Evolutionary conservation across 306 rosid genomes (phyloP).

Genomic region (Pterocarpus santalinus): DNA sequence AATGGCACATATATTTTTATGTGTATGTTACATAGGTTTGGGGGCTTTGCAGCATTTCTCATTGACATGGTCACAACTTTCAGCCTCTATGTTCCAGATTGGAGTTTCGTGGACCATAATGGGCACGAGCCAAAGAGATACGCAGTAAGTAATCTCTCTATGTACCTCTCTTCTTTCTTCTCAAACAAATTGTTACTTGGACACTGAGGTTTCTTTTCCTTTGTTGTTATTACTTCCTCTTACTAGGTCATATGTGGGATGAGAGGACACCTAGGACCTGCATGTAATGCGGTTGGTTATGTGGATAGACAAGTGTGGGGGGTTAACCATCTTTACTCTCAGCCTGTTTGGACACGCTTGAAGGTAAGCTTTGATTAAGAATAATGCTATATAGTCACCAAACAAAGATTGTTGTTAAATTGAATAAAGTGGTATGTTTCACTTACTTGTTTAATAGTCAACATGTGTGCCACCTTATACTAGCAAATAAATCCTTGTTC

Average conservation of each 20-base stretch:
- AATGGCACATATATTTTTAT: neutral
- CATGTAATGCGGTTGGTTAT: conserved; percentile 79
- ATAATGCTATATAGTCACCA: no score
- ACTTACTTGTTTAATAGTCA: no score
- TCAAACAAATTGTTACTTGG: neutral
- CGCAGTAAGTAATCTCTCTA: conserved; percentile 49
- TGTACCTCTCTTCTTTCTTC: neutral
- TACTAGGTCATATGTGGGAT: conserved; percentile 71
- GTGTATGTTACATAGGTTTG: conserved; percentile 55
- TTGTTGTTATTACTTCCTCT: neutral
- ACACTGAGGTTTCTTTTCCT: neutral
- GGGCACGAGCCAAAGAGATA: conserved; percentile 35
- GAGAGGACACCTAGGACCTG: conserved; percentile 80
- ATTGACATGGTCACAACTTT: conserved; percentile 70
- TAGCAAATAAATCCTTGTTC: no score
- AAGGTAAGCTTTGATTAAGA: conserved; percentile 50
- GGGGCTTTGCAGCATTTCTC: conserved; percentile 66
- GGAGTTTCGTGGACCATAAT: conserved; percentile 57
- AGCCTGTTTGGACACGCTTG: conserved; percentile 73
- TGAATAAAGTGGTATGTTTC: no score
- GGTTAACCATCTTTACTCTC: conserved; percentile 66
- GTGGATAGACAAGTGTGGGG: conserved; percentile 87
- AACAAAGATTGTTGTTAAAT: no score
- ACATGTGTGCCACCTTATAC: no score
- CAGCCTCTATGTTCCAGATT: conserved; percentile 74